Percentiles rank a stretch among this genome's conserved stretches.
Evolutionary conservation across 139 green algal species (phyloP).

Genomic region (Pleodorina starrii): DNA sequence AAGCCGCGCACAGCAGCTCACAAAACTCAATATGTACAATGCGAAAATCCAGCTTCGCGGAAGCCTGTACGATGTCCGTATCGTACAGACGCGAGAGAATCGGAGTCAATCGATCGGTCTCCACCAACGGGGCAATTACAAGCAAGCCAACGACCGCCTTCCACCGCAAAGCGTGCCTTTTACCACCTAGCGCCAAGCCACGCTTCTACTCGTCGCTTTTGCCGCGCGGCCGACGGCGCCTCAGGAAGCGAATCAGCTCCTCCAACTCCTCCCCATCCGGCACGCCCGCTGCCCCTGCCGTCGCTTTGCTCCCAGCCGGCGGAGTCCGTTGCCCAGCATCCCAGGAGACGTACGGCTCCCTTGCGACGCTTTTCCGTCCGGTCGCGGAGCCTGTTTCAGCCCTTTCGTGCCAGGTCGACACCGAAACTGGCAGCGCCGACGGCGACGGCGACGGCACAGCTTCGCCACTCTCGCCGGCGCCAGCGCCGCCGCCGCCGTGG

Average conservation of each 20-base stretch:
- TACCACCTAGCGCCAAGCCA: too few relatives aligned
- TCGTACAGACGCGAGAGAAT: too few relatives aligned
- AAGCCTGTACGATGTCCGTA: too few relatives aligned
- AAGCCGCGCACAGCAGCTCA: too few relatives aligned
- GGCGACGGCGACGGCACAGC: background rate
- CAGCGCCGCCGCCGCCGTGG: too few relatives aligned
- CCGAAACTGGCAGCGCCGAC: too few relatives aligned
- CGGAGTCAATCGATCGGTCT: too few relatives aligned
- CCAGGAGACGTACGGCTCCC: background rate
- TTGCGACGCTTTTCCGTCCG: background rate
- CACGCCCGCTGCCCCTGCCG: background rate
- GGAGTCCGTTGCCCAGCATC: background rate
- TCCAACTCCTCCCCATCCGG: conserved; percentile 33
- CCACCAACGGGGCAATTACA: too few relatives aligned
- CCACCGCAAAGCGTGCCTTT: too few relatives aligned
- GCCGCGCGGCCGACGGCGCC: background rate
- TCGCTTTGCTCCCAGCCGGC: background rate
- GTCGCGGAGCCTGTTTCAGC: background rate
- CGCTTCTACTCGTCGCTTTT: background rate
- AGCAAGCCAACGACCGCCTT: too few relatives aligned
- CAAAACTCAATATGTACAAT: too few relatives aligned
- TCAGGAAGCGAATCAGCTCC: conserved; percentile 34
- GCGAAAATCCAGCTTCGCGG: too few relatives aligned
- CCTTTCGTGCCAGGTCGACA: background rate
- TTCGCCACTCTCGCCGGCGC: background rate